phyloP scores from a whole-genome alignment of 208 protist genomes.

The Acanthamoeba lugdunensis region DNA sequence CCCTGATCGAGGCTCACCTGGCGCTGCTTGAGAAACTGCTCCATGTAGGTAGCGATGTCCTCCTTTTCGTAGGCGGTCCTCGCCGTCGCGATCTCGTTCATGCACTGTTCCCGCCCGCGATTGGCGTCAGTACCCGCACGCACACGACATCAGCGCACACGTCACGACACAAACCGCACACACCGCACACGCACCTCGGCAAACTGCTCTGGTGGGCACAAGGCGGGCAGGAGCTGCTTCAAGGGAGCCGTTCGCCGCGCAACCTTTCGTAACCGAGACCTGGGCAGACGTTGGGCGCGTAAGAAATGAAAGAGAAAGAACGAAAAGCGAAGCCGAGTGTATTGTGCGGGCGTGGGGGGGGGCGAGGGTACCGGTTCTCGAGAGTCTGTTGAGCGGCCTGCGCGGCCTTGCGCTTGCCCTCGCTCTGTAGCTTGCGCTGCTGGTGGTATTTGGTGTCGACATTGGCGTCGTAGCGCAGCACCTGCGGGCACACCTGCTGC shows the following conservation, averaged over 20 bases:
- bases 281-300: too few relatives aligned
- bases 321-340: too few relatives aligned
- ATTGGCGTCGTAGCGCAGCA: background rate
- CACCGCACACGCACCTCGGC: background rate
- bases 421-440: background rate
- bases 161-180: background rate
- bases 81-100: background rate
- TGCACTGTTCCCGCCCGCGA: background rate
- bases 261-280: too few relatives aligned
- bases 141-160: background rate
- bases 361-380: background rate
- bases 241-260: too few relatives aligned
- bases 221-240: too few relatives aligned
- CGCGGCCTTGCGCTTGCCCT: background rate
- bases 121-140: background rate
- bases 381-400: background rate
- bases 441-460: background rate
- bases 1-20: background rate
- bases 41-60: slow-evolving; percentile 3
- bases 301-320: too few relatives aligned
- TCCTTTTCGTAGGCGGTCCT: background rate
- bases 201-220: too few relatives aligned
- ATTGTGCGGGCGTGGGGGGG: background rate
- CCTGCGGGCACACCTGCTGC: background rate
- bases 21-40: slow-evolving; percentile 17